Percentiles rank a stretch among this genome's conserved stretches.
Evolutionary conservation across 768 basidiomycete genomes (phyloP).

Genomic region (Rhodosporidiobolus sp.): DNA sequence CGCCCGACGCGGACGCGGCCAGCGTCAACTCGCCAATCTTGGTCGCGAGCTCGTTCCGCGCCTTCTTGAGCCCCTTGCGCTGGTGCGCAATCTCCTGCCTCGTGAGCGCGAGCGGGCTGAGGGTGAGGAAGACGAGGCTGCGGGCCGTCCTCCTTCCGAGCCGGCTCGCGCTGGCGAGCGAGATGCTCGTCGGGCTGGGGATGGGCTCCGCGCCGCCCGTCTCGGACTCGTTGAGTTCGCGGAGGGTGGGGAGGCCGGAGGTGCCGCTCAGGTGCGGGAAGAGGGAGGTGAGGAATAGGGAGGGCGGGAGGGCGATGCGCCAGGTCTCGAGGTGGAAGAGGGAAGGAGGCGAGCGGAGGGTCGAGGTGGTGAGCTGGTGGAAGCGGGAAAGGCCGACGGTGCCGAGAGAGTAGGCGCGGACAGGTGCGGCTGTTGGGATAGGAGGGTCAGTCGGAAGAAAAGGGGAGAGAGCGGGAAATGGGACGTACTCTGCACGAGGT

Average conservation of each 20-base stretch:
- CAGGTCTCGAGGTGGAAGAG: conserved; percentile 54
- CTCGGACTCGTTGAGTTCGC: conserved; percentile 6
- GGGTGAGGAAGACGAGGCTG: conserved; percentile 47
- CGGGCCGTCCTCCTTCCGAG: conserved; percentile 29
- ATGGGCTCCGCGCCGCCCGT: not conserved
- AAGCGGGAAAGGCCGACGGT: conserved; percentile 39
- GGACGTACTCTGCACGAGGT: conserved; percentile 73
- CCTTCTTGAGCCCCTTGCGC: conserved; percentile 59
- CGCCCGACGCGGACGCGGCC: conserved; percentile 14
- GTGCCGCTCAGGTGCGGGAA: conserved; percentile 62
- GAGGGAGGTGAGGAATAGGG: conserved; percentile 58
- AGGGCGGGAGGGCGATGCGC: conserved; percentile 53
- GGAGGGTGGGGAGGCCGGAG: conserved; percentile 40
- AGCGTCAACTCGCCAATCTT: conserved; percentile 53
- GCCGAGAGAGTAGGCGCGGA: conserved; percentile 50
- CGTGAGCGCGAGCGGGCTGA: conserved; percentile 61
- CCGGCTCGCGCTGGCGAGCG: conserved; percentile 16
- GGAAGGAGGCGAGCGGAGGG: conserved; percentile 57
- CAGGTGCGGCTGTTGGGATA: conserved; percentile 51
- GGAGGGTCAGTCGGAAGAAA: conserved; percentile 43
- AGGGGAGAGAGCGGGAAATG: not conserved
- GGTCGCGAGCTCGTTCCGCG: conserved; percentile 63
- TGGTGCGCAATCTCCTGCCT: conserved; percentile 67
- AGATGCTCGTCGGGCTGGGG: conserved; percentile 2
- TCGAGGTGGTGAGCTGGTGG: conserved; percentile 53